phyloP scores from a whole-genome alignment of 2,329 filamentous ascomycete genomes.

The Phaeosphaeriaceae sp. region DNA sequence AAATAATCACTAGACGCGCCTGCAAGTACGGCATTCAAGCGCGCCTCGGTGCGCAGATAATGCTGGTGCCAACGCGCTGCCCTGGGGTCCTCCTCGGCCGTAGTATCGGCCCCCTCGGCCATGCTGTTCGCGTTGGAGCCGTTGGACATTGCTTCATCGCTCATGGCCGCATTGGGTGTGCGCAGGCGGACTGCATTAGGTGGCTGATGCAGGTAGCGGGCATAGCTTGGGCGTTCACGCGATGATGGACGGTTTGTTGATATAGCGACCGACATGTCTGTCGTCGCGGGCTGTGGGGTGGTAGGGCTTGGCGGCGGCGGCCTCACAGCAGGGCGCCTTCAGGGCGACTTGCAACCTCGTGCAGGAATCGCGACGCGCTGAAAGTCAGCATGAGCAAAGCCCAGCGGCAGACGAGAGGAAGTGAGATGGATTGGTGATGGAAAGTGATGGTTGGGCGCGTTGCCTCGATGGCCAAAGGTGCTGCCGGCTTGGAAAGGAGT shows the following conservation, averaged over 20 bases:
- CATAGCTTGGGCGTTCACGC: conserved; percentile 52
- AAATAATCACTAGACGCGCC: conserved; percentile 40
- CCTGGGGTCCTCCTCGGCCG: conserved; percentile 55
- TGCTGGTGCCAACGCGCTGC: conserved; percentile 72
- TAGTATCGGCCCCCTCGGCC: conserved; percentile 50
- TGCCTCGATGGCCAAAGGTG: conserved; percentile 45
- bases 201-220: conserved; percentile 43
- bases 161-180: conserved; percentile 52
- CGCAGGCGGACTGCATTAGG: conserved; percentile 48
- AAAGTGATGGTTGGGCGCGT: conserved; percentile 33
- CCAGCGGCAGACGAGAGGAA: conserved; percentile 33
- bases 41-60: conserved; percentile 77
- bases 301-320: conserved; percentile 43
- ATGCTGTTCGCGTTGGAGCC: conserved; percentile 45
- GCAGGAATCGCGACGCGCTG: conserved; percentile 48
- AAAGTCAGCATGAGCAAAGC: conserved; percentile 49
- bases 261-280: conserved; percentile 45
- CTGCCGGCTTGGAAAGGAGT: conserved; percentile 31
- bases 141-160: conserved; percentile 51
- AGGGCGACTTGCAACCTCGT: conserved; percentile 50
- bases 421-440: conserved; percentile 43
- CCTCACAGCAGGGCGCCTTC: conserved; percentile 48
- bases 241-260: conserved; percentile 50
- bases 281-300: conserved; percentile 36
- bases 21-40: conserved; percentile 77